Conservation (phyloP, 2,329 filamentous ascomycete species). For the Calonectria pauciramosa region DNA sequence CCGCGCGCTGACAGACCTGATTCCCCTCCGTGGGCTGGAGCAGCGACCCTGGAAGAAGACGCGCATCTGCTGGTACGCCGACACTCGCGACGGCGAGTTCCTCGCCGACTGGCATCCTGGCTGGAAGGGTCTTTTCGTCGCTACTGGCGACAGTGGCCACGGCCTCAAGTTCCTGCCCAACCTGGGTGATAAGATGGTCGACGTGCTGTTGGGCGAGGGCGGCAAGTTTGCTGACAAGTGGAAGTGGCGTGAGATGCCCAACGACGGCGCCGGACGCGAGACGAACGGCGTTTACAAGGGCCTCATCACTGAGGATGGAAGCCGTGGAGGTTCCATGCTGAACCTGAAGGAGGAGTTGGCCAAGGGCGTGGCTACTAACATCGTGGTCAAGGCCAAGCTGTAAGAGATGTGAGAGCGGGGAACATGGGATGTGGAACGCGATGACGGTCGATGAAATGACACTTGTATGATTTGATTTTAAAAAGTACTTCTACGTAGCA, state of each 20-base stretch:
- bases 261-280: constrained; percentile 50
- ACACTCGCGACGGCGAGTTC: constrained; percentile 80
- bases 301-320: constrained; percentile 67
- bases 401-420: constrained; percentile 30
- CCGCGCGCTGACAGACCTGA: constrained; percentile 69
- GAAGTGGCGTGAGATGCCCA: constrained; percentile 73
- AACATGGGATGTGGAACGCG: constrained; percentile 26
- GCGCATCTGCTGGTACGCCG: constrained; percentile 82
- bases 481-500: constrained; percentile 19
- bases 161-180: constrained; percentile 79
- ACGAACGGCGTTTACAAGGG: constrained; percentile 54
- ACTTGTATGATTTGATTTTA: constrained; percentile 6
- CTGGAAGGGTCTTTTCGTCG: constrained; percentile 70
- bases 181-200: constrained; percentile 72
- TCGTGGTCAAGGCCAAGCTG: constrained; percentile 41
- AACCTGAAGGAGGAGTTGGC: constrained; percentile 60
- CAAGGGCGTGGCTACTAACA: constrained; percentile 40
- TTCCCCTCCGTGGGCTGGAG: constrained; percentile 69
- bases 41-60: constrained; percentile 73
- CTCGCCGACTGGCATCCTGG: constrained; percentile 78
- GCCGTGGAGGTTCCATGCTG: constrained; percentile 62
- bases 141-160: constrained; percentile 75
- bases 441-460: constrained; percentile 14
- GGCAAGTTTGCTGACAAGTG: constrained; percentile 69
- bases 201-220: constrained; percentile 63